These are phyloP conservation scores for Salix udensis DNA, from an alignment of 345 rosid genomes.

Conservation along the genomic window DNA sequence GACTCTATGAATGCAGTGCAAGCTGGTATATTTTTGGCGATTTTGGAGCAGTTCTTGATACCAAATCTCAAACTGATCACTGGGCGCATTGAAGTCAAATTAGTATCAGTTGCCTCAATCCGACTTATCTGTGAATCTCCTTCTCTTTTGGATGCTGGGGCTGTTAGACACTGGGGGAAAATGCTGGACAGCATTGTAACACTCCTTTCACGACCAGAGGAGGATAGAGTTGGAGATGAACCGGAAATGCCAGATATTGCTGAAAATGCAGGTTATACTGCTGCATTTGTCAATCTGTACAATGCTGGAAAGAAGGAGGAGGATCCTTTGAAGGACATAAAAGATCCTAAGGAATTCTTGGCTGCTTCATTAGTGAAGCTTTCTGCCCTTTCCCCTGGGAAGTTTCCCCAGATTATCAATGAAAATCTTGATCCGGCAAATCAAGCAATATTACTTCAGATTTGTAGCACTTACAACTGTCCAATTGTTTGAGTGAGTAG, in stretches of 20 bases:
- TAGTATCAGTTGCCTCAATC: constrained; percentile 76
- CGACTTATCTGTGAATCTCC: constrained; percentile 81
- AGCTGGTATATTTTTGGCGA: constrained; percentile 45
- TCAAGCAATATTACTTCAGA: constrained; percentile 63
- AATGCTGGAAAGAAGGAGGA: constrained; percentile 89
- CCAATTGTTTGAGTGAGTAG: constrained; percentile 59
- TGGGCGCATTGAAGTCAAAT: constrained; percentile 68
- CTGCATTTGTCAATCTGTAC: constrained; percentile 70
- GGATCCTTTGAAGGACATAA: constrained; percentile 76
- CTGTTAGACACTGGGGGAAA: constrained; percentile 65
- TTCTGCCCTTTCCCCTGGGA: constrained; percentile 64
- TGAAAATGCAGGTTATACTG: constrained; percentile 78
- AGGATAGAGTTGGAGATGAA: constrained; percentile 71
- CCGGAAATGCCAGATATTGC: constrained; percentile 87
- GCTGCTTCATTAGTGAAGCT: constrained; percentile 61
- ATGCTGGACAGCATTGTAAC: constrained; percentile 80
- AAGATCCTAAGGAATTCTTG: constrained; percentile 73
- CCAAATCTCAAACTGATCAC: constrained; percentile 75
- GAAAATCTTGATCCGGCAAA: constrained; percentile 71
- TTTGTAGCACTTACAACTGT: constrained; percentile 59
- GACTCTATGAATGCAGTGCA: constrained; percentile 83
- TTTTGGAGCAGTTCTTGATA: constrained; percentile 86
- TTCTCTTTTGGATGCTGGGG: constrained; percentile 57
- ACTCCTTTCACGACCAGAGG: constrained; percentile 78
- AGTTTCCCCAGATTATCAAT: constrained; percentile 63